phyloP scores from a whole-genome alignment of 2,329 filamentous ascomycete genomes.

The Blastomyces silverae region DNA sequence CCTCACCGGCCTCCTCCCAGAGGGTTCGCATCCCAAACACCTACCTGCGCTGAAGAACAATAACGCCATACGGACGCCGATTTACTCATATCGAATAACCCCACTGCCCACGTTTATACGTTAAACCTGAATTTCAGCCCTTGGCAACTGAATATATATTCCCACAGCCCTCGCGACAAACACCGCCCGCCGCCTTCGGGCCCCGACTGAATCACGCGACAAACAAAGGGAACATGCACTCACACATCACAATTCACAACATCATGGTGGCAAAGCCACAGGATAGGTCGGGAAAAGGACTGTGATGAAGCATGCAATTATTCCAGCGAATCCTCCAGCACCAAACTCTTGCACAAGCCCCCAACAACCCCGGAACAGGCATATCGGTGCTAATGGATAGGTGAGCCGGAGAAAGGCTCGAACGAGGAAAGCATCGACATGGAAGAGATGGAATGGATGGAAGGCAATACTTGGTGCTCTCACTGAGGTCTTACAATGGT shows the following conservation, averaged over 20 bases:
- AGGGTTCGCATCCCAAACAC: conserved; percentile 6
- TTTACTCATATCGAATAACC: neutral
- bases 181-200: neutral
- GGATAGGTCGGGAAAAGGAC: neutral
- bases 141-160: neutral
- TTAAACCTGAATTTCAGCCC: neutral
- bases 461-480: conserved; percentile 7
- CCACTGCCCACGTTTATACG: neutral
- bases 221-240: neutral
- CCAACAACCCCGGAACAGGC: neutral
- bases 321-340: neutral
- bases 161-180: neutral
- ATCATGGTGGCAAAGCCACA: neutral
- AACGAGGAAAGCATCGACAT: neutral
- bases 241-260: neutral
- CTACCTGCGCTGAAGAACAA: conserved; percentile 9
- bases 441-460: neutral
- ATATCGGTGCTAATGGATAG: neutral
- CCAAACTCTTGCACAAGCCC: neutral
- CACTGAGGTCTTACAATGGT: neutral
- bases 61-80: neutral
- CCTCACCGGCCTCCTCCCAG: conserved; percentile 4
- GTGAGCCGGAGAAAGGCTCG: neutral
- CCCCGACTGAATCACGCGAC: neutral
- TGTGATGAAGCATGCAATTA: neutral